phyloP scores from a whole-genome alignment of 2,329 filamentous ascomycete species.

The Diatrype stigma region DNA sequence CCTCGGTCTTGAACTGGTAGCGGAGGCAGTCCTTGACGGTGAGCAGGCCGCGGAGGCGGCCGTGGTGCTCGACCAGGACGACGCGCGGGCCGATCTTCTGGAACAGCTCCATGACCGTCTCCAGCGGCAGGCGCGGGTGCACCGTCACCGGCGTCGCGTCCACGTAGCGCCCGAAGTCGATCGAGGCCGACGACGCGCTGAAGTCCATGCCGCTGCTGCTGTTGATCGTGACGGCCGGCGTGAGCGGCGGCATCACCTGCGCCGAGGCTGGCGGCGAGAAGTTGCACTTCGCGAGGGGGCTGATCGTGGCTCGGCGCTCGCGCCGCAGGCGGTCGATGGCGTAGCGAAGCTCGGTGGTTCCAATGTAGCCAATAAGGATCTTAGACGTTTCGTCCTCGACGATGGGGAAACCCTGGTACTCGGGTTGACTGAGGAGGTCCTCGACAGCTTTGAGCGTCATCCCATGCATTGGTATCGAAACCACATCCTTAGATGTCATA shows the following conservation, averaged over 20 bases:
- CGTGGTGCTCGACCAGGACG: slow-evolving; percentile 87
- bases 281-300: slow-evolving; percentile 64
- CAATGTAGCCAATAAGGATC: slow-evolving; percentile 84
- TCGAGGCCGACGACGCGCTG: slow-evolving; percentile 49
- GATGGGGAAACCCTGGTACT: slow-evolving; percentile 90
- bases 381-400: slow-evolving; percentile 70
- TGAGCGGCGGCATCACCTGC: slow-evolving; percentile 34
- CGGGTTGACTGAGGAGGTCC: slow-evolving; percentile 68
- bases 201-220: slow-evolving; percentile 59
- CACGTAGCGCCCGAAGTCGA: slow-evolving; percentile 85
- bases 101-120: slow-evolving; percentile 98
- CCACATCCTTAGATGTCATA: slow-evolving; percentile 72
- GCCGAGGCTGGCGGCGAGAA: slow-evolving; percentile 54
- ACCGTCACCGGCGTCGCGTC: slow-evolving; percentile 87
- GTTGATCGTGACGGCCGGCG: slow-evolving; percentile 39
- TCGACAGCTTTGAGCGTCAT: slow-evolving; percentile 75
- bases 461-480: slow-evolving; percentile 69
- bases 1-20: slow-evolving; percentile 95
- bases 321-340: slow-evolving; percentile 77
- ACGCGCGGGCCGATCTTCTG: slow-evolving; percentile 95
- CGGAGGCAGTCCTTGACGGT: slow-evolving; percentile 97
- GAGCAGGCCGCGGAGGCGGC: slow-evolving; percentile 76
- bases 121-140: slow-evolving; percentile 84
- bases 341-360: slow-evolving; percentile 85
- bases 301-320: slow-evolving; percentile 55